phyloP scores from a whole-genome alignment of 148 eudicot genomes.

The Cornus florida region DNA sequence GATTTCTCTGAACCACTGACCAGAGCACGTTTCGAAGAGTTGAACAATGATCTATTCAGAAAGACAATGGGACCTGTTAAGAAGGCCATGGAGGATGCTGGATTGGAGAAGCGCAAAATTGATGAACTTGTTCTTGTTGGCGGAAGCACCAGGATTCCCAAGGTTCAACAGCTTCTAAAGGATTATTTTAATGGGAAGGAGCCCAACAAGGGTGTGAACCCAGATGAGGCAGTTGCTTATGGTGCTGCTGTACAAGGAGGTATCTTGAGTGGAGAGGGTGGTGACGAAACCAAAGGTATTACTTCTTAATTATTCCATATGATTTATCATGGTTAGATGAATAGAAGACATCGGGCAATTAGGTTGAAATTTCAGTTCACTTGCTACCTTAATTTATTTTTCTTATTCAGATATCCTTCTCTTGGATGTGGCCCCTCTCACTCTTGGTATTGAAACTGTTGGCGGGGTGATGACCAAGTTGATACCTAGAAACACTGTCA shows the following conservation, averaged over 20 bases:
- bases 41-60: conserved; percentile 76
- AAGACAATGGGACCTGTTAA: conserved; percentile 81
- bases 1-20: conserved; percentile 78
- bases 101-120: conserved; percentile 56
- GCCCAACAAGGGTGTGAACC: conserved; percentile 76
- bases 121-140: conserved; percentile 76
- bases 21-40: conserved; percentile 72
- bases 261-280: conserved; percentile 62
- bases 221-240: conserved; percentile 73
- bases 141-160: conserved; percentile 83
- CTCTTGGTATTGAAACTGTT: conserved; percentile 80
- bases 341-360: too few relatives aligned
- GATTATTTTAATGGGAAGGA: conserved; percentile 70
- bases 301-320: neutral
- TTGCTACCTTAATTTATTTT: neutral
- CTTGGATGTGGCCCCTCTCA: conserved; percentile 81
- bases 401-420: conserved; percentile 52
- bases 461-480: conserved; percentile 89
- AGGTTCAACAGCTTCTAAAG: conserved; percentile 61
- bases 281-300: conserved; percentile 53
- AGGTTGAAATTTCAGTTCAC: neutral
- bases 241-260: conserved; percentile 68
- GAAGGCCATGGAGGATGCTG: conserved; percentile 79
- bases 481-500: conserved; percentile 79
- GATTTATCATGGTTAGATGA: neutral